Conservation (phyloP, 805 yeast genomes). For the Schwanniomyces occidentalis region DNA sequence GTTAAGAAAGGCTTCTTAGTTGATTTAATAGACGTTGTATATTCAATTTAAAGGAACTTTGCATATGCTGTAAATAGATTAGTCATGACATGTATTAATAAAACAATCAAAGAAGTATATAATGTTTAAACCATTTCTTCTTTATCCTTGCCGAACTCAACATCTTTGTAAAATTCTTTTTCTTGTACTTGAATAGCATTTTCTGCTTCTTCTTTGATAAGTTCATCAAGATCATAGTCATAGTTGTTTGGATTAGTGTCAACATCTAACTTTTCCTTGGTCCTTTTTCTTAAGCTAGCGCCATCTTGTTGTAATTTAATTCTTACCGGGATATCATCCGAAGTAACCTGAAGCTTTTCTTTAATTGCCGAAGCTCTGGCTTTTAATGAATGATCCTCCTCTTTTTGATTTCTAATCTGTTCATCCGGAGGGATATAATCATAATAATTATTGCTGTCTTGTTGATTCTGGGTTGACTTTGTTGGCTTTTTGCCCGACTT, state of each 20-base stretch:
- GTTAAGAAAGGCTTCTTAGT: conserved; percentile 22
- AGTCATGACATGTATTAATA: not conserved
- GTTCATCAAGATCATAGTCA: conserved; percentile 46
- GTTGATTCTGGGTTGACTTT: conserved; percentile 1
- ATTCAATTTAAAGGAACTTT: conserved; percentile 2
- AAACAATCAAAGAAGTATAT: not conserved
- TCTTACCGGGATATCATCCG: conserved; percentile 38
- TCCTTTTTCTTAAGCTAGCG: conserved; percentile 25
- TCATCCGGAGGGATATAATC: conserved; percentile 47
- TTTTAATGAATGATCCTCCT: conserved; percentile 11
- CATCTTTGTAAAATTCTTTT: conserved; percentile 19
- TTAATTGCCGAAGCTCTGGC: conserved; percentile 23
- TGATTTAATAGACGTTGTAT: conserved; percentile 16
- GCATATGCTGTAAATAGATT: conserved; percentile 1
- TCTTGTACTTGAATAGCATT: conserved; percentile 19
- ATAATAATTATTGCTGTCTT: conserved; percentile 12
- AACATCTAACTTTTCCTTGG: conserved; percentile 32
- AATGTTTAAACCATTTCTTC: conserved; percentile 24
- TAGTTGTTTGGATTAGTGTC: conserved; percentile 41
- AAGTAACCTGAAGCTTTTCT: conserved; percentile 31
- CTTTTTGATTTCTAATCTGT: conserved; percentile 14
- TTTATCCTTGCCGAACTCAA: conserved; percentile 20
- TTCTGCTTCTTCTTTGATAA: conserved; percentile 37
- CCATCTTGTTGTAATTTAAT: conserved; percentile 27
- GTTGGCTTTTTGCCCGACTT: conserved; percentile 7